Percentiles rank a stretch among this genome's conserved stretches.
Conservation (phyloP, 208 protist genomes). For the Leishmania amazonensis region DNA sequence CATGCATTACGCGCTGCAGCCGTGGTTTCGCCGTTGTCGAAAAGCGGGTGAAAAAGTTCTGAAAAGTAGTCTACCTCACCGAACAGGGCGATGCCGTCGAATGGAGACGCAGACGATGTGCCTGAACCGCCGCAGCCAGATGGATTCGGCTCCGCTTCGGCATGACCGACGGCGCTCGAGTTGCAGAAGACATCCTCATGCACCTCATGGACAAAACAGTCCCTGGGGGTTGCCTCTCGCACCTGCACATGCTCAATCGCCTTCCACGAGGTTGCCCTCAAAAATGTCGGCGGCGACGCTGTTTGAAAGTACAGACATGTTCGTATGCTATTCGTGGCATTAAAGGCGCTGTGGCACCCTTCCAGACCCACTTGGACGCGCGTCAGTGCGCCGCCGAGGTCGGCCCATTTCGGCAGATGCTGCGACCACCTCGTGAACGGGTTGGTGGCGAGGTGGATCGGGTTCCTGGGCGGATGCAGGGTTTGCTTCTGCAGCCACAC, state of each 20-base stretch:
- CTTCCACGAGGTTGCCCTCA: constrained; percentile 38
- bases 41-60: not conserved
- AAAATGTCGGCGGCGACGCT: constrained; percentile 55
- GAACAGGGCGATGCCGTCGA: constrained; percentile 36
- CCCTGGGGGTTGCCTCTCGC: not conserved
- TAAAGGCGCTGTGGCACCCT: constrained; percentile 84
- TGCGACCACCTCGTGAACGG: constrained; percentile 79
- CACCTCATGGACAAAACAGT: too few species aligned
- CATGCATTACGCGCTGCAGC: not conserved
- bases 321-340: constrained; percentile 84
- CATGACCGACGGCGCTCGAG: not conserved
- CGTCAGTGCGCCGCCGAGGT: constrained; percentile 22
- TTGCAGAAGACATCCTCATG: not conserved
- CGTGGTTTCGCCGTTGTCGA: not conserved
- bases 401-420: constrained; percentile 37
- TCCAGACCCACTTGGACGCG: constrained; percentile 62
- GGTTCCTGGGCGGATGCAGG: constrained; percentile 41
- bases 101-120: not conserved
- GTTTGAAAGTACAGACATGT: constrained; percentile 82
- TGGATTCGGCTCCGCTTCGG: not conserved
- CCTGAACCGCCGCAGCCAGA: not conserved
- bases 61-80: constrained; percentile 43
- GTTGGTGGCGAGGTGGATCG: constrained; percentile 44
- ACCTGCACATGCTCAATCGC: constrained; percentile 68
- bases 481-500: constrained; percentile 41